These are phyloP conservation scores for Ceratobasidium theobromae DNA, from an alignment of 1,284 basidiomycete genomes.

Conservation along the genomic window DNA sequence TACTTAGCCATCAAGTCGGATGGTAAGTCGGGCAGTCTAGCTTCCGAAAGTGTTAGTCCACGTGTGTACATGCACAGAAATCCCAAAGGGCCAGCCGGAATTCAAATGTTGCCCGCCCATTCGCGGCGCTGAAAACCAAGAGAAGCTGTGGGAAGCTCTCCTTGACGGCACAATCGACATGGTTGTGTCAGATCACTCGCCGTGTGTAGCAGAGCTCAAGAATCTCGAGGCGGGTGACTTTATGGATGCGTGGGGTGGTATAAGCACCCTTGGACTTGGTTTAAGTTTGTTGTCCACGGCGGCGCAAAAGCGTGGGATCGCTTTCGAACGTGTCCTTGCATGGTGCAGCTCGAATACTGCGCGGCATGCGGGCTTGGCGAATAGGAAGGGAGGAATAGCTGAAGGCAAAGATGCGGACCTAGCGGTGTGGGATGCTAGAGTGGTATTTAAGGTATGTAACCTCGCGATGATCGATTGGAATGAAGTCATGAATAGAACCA, in stretches of 20 bases:
- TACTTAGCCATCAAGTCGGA: conserved; percentile 72
- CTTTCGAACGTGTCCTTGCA: conserved; percentile 62
- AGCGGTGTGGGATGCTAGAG: conserved; percentile 77
- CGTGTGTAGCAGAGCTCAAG: conserved; percentile 82
- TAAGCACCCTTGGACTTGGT: conserved; percentile 84
- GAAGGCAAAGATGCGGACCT: conserved; percentile 83
- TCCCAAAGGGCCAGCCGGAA: conserved; percentile 69
- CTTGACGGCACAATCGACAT: conserved; percentile 80
- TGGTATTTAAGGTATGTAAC: conserved; percentile 58
- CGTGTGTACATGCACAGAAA: conserved; percentile 40
- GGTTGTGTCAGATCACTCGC: conserved; percentile 92
- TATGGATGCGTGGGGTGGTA: conserved; percentile 91
- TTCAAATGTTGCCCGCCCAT: conserved; percentile 98
- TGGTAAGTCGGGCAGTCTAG: conserved; percentile 46
- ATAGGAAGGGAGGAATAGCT: conserved; percentile 68
- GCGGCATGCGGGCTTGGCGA: conserved; percentile 68
- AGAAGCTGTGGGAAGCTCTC: conserved; percentile 77
- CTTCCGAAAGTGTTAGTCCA: conserved; percentile 36
- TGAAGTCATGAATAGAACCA: neutral
- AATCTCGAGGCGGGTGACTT: conserved; percentile 73
- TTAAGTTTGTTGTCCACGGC: conserved; percentile 71
- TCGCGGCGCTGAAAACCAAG: conserved; percentile 68
- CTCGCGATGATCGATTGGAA: neutral
- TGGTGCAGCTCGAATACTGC: conserved; percentile 77
- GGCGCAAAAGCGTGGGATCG: conserved; percentile 55